Conservation (phyloP, 2,329 filamentous ascomycete genomes). For the Penicillium nordicum region DNA sequence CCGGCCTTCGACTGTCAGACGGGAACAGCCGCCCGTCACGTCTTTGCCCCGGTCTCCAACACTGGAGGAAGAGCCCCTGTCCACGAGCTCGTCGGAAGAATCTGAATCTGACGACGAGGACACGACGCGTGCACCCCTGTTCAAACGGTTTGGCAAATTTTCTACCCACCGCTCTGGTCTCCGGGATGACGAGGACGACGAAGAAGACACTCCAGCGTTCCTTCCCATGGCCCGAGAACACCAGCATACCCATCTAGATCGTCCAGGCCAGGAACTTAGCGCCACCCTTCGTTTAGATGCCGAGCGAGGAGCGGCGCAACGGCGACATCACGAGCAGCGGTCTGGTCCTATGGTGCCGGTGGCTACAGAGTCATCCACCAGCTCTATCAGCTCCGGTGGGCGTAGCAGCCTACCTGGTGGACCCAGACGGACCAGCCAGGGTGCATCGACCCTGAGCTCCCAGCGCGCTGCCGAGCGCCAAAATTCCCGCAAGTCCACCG, state of each 20-base stretch:
- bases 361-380: conserved; percentile 33
- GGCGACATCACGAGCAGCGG: conserved; percentile 27
- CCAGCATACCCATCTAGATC: conserved; percentile 17
- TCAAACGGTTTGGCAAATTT: conserved; percentile 40
- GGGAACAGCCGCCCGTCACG: conserved; percentile 22
- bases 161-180: conserved; percentile 35
- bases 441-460: conserved; percentile 35
- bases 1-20: conserved; percentile 24
- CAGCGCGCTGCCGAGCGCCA: conserved; percentile 49
- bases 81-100: conserved; percentile 32
- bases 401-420: conserved; percentile 25
- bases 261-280: conserved; percentile 35
- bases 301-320: conserved; percentile 28
- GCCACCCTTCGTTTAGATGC: conserved; percentile 42
- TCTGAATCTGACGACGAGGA: conserved; percentile 31
- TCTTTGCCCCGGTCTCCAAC: conserved; percentile 31
- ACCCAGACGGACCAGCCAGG: conserved; percentile 15
- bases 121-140: conserved; percentile 25
- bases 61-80: conserved; percentile 33
- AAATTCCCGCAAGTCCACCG: conserved; percentile 44
- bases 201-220: conserved; percentile 48
- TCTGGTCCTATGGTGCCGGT: conserved; percentile 16
- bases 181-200: conserved; percentile 41
- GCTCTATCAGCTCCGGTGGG: conserved; percentile 39
- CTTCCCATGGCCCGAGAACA: conserved; percentile 37